Conservation (phyloP, 2,329 filamentous ascomycete genomes). For the Orbilia oligospora region DNA sequence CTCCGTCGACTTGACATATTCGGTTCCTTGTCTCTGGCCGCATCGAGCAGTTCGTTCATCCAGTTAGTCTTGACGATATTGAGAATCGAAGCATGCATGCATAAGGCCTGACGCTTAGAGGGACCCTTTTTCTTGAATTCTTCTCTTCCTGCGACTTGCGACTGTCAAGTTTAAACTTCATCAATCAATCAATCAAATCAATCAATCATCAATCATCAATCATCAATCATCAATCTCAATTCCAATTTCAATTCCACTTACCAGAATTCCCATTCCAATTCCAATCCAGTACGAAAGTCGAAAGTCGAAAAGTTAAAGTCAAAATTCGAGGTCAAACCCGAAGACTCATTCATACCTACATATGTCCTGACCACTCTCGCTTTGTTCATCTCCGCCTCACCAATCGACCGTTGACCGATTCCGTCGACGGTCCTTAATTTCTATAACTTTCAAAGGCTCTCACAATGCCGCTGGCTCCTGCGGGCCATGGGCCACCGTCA, state of each 20-base stretch:
- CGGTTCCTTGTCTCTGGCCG: constrained; percentile 9
- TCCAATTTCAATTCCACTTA: background rate
- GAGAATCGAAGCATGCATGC: background rate
- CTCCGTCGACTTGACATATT: constrained; percentile 21
- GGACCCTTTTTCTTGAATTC: background rate
- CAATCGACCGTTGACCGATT: constrained; percentile 31
- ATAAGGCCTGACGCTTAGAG: background rate
- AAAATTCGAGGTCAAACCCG: background rate
- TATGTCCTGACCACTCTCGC: constrained; percentile 24
- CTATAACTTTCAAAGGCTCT: background rate
- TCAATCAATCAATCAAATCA: background rate
- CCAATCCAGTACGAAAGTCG: no score
- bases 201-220: background rate
- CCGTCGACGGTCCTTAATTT: constrained; percentile 29
- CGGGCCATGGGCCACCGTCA: constrained; percentile 25
- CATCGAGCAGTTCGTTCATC: constrained; percentile 15
- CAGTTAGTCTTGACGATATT: no score
- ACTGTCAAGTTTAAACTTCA: background rate
- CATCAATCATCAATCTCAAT: background rate
- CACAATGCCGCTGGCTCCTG: constrained; percentile 52
- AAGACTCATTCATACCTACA: constrained; percentile 8
- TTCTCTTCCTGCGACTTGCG: constrained; percentile 6
- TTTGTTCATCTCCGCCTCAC: constrained; percentile 6
- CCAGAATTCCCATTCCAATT: background rate
- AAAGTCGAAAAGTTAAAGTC: no score